Evolutionary conservation across 2,329 filamentous ascomycete species (phyloP).

Genomic region (Stachybotrys echinatus): DNA sequence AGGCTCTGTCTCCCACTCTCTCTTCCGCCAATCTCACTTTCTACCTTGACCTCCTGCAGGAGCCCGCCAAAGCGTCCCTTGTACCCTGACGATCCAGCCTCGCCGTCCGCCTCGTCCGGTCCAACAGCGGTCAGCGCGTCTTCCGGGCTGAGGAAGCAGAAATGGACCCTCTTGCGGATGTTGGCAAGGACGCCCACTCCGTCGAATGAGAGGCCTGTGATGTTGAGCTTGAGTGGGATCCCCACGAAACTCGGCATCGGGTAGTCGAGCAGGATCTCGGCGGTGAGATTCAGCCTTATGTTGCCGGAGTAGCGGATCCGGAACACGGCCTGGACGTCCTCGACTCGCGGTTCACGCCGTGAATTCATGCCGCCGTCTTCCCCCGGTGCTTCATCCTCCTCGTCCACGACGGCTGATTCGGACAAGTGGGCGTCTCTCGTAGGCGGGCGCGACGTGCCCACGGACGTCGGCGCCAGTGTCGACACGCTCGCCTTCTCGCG

Average conservation of each 20-base stretch:
- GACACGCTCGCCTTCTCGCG: conserved; percentile 59
- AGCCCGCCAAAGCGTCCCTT: conserved; percentile 59
- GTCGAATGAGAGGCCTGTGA: conserved; percentile 92
- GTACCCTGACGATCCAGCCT: conserved; percentile 21
- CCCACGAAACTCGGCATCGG: conserved; percentile 98
- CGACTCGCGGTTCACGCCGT: conserved; percentile 68
- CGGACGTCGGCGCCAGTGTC: conserved; percentile 52
- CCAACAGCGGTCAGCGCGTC: conserved; percentile 74
- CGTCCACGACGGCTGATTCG: conserved; percentile 33
- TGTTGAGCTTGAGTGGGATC: conserved; percentile 88
- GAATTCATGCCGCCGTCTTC: conserved; percentile 8
- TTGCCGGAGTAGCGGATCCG: conserved; percentile 86
- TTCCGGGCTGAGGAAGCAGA: conserved; percentile 90
- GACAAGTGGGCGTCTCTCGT: conserved; percentile 43
- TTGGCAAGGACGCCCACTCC: conserved; percentile 89
- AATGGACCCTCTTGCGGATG: conserved; percentile 83
- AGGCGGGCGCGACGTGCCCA: conserved; percentile 49
- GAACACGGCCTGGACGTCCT: conserved; percentile 90
- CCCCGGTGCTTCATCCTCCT: conserved; percentile 23
- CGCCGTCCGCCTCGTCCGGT: conserved; percentile 26
- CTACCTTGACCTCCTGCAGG: conserved; percentile 88
- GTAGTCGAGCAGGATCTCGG: conserved; percentile 94
- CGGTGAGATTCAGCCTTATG: conserved; percentile 81
- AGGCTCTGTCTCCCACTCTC: conserved; percentile 89
- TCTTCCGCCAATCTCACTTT: conserved; percentile 93